Evolutionary conservation across 108 stramenopile genomes (phyloP), one percentile per base, ranked within the genome.

Genomic region (Nannochloropsis gaditana): DNA sequence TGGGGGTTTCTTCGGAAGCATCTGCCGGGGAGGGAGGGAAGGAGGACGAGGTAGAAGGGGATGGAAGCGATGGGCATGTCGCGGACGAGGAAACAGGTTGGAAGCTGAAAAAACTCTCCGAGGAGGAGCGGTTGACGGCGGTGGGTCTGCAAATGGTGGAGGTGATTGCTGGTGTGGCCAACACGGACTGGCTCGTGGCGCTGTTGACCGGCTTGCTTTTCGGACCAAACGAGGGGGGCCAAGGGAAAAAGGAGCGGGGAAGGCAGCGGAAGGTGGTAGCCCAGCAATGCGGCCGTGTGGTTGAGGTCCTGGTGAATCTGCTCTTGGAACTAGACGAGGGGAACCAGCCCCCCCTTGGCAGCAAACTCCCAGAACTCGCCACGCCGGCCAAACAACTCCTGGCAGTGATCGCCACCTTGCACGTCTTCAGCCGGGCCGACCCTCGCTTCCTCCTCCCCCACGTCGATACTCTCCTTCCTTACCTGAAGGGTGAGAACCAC

Each of bases 401-500:
- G 11, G 95, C 95, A 9, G 89, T 94, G 47, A 81, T 96, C 43
- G 84, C 92, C 44, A 94, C 94, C 10, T 93, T 97, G 47, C 85
- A 87, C 79, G 95, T 96, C 11, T 94, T 97, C 81, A 90, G 94
- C 79, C 87, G 92, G 80, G 90, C 93, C 15, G 92, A 93, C 43
- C 95, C 96, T 11, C 83, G 84, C 41, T 90, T 94, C 43, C 89
- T 96, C 21, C 85, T 93, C 42, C 88, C 90, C 17, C 95, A 97
- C 86, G 79, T 95, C 3, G 94, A 95, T 82, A 95, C 94, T 31
- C 85, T 97, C 11, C 85, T 94, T 9, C 97, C 95, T 8, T 97
- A 96, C 85, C 89, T 97, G 81, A 97, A 97, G 90, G 94, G 93
- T 5, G 95, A 97, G 73, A 96, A 96, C 85, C 93, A 92, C 11